Evolutionary conservation across 257 asterid genomes (phyloP), one percentile per base, ranked within the genome.

Genomic region (Jacaranda mimosifolia): DNA sequence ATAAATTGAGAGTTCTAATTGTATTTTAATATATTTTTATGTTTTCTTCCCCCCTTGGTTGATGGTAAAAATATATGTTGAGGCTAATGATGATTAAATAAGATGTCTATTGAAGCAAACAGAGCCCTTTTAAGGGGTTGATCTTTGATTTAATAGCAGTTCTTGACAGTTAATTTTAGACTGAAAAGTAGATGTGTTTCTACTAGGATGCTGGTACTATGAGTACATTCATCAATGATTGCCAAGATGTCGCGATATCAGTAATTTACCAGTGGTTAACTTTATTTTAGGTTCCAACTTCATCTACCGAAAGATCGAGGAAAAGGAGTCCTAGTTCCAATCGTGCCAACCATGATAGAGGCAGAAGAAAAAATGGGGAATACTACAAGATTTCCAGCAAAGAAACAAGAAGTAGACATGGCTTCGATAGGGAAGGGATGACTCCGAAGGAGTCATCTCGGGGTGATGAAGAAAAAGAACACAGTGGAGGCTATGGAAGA

Each of bases 391-490:
- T 87, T 78, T 86, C 89, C 19, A 82, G 74, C 73, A 83, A 71
- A 76, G 72, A 84, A 59, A 7, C 45, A 46, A 87, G 87, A 74
- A 74, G 84, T 84, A 86, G 90, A 76, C 68, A 87, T 76, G 78
- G 77, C 73, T 84, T 70, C 68, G 82, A 75, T 66, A 72, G 91
- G 73, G 94, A 87, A 75, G 86, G 86, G 79, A 86, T 87, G 84
- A 81, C 89, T 57, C 86, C 82, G 38, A 87, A 93, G 55, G 97
- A 89, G 74, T 88, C 92, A 71, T 76, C 89, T 66, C 86, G 55
- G 32, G 32, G 32, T 73, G 84, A 82, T 79, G 85, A 76, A 79
- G 91, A 84, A 52, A 84, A 69, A 66, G 93, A 89, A 32, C 79
- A 78, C 68, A 72, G 48, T 73, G 89, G 83, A 45, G 92, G 85